Base-by-base conservation (phyloP, 805 yeast species). In the Peterozyma xylosa region DNA sequence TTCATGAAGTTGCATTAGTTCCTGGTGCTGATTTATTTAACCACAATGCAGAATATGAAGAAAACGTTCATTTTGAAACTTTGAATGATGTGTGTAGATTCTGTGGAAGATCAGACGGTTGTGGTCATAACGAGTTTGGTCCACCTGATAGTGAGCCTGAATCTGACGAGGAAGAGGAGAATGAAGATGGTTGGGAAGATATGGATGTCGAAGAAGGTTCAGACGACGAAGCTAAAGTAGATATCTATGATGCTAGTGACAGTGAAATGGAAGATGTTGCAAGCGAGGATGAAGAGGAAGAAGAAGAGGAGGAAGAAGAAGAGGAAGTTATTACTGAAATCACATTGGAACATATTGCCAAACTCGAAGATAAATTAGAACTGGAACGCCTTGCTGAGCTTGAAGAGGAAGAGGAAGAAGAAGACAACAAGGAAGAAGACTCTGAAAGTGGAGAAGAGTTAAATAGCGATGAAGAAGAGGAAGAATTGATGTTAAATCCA, bases 21-120 rank as follows among this genome's bases (percentile, higher is more conserved):
- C 96, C 97, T 0, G 86, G 89, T 13, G 97, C 96, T 0, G 96
- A 90, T 62, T 64, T 91, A 33, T 87, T 89, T 63, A 90, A 90
- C 52, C 96, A 89, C 56, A 58, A 65, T 36, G 59, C 70, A 5
- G 71, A 63, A 11, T 78, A 60, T 1, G 54, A 63, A 5, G 89
- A 86, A 48, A 70, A 76, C 51, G 88, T 81, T 9, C 82, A 80
- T 60, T 86, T 88, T 55, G 84, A 78, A 46, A 65, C 80, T 3
- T 48, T 70, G 3, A 60, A 53, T 14, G 63, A 57, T 30, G 64
- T 74, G 14, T 63, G 68, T 49, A 53, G 54, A 2, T 52, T 49
- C 35, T 63, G 69, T 50, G 67, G 67, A 17, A 53, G 53, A 30
- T 33, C 43, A 27, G 61, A 55, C 29, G 62, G 50, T 1, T 63